A percentile compares a stretch with the other conserved stretches of the same genome.
These are phyloP conservation scores for Kodamaea neixiangensis DNA, from an alignment of 805 yeast genomes.

Conservation along the genomic window DNA sequence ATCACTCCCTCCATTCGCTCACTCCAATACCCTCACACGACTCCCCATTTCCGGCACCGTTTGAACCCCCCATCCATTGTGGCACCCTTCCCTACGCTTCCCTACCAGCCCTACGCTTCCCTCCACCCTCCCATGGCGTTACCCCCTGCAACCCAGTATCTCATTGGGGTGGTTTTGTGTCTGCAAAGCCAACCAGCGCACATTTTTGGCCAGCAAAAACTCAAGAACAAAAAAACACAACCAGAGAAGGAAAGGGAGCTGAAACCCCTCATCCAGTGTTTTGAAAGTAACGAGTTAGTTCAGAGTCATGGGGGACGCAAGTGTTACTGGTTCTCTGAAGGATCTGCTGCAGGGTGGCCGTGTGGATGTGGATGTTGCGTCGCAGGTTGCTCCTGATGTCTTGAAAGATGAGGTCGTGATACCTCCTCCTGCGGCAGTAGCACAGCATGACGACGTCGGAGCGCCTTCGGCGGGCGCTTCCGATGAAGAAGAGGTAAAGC, in stretches of 20 bases:
- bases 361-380: neutral
- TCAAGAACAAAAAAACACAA: neutral
- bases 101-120: neutral
- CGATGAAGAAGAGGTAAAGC: neutral
- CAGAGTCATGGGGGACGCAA: neutral
- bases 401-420: neutral
- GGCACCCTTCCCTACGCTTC: neutral
- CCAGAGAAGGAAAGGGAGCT: neutral
- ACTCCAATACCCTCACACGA: no score
- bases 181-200: neutral
- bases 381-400: neutral
- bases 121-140: neutral
- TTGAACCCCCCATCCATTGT: neutral
- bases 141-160: neutral
- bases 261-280: neutral
- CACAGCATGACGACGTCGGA: neutral
- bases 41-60: neutral
- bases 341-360: neutral
- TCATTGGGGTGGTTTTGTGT: neutral
- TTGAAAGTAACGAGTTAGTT: neutral
- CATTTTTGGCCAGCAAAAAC: neutral
- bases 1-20: no score
- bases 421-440: neutral
- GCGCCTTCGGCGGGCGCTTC: neutral
- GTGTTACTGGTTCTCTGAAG: neutral